Percentiles rank a stretch among this genome's conserved stretches.
phyloP scores from a whole-genome alignment of 768 basidiomycete genomes.

The Lactifluus piperatus region DNA sequence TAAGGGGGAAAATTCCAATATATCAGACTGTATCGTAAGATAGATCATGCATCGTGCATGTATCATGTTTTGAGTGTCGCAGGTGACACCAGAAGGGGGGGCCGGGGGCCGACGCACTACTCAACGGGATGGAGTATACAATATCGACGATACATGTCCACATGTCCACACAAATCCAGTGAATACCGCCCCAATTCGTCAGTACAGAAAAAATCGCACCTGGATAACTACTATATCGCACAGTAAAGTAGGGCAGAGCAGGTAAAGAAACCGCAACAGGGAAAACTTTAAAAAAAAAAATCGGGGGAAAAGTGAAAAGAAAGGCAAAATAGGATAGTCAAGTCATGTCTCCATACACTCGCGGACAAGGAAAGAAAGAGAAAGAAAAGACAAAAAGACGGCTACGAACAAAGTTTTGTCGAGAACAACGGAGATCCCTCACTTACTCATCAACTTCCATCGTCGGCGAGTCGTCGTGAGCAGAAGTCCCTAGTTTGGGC shows the following conservation, averaged over 20 bases:
- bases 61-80: not conserved
- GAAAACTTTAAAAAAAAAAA: not conserved
- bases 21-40: too few species aligned
- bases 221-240: constrained; percentile 2
- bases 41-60: not conserved
- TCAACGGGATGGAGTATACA: not conserved
- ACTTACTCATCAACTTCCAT: constrained; percentile 18
- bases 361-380: not conserved
- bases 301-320: not conserved
- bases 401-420: not conserved
- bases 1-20: too few species aligned
- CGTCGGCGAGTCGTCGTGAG: not conserved
- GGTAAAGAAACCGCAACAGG: not conserved
- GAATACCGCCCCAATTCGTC: not conserved
- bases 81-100: not conserved
- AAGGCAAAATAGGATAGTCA: not conserved
- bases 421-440: not conserved
- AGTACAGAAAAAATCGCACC: constrained; percentile 3
- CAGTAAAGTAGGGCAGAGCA: constrained; percentile 5
- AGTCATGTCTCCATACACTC: constrained; percentile 2
- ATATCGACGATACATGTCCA: constrained; percentile 10
- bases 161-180: constrained; percentile 6
- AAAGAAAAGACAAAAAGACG: not conserved
- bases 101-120: too few species aligned
- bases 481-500: not conserved